Evolutionary conservation across 768 basidiomycete species (phyloP).

Genomic region (Suillus decipiens): DNA sequence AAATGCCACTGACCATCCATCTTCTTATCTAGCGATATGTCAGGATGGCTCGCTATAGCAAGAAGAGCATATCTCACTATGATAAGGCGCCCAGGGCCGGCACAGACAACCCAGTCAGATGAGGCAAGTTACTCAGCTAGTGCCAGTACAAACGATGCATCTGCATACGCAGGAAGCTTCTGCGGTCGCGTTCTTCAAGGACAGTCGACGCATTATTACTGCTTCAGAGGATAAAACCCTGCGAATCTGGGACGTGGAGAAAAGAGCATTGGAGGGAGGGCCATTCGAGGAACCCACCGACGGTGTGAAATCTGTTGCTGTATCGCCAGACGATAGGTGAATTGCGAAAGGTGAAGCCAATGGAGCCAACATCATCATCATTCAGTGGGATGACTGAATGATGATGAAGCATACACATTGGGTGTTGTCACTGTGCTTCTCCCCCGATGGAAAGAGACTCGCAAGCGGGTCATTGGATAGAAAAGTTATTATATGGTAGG

Average conservation of each 20-base stretch:
- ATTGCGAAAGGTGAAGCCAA: slow-evolving; percentile 32
- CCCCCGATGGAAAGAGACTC: slow-evolving; percentile 3
- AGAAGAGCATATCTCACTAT: neutral
- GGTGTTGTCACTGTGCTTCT: slow-evolving; percentile 21
- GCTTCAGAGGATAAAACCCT: too few relatives aligned
- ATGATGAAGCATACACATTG: slow-evolving; percentile 26
- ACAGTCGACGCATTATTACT: too few relatives aligned
- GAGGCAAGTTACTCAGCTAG: neutral
- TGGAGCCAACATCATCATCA: slow-evolving; percentile 27
- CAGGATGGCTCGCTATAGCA: neutral
- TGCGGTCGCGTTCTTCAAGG: slow-evolving; percentile 30
- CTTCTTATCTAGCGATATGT: neutral
- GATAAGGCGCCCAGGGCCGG: neutral
- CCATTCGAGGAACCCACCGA: slow-evolving; percentile 26
- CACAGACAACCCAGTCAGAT: neutral
- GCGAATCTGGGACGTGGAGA: too few relatives aligned
- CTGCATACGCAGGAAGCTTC: neutral
- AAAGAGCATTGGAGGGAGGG: too few relatives aligned
- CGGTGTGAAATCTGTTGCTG: slow-evolving; percentile 28
- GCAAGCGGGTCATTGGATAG: slow-evolving; percentile 1
- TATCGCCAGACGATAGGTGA: slow-evolving; percentile 27
- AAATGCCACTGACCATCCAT: neutral
- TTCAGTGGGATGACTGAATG: too few relatives aligned
- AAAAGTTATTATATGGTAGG: neutral
- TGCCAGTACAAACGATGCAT: neutral